phyloP scores from a whole-genome alignment of 176 grass and related monocot genomes.

The Secale cereale region DNA sequence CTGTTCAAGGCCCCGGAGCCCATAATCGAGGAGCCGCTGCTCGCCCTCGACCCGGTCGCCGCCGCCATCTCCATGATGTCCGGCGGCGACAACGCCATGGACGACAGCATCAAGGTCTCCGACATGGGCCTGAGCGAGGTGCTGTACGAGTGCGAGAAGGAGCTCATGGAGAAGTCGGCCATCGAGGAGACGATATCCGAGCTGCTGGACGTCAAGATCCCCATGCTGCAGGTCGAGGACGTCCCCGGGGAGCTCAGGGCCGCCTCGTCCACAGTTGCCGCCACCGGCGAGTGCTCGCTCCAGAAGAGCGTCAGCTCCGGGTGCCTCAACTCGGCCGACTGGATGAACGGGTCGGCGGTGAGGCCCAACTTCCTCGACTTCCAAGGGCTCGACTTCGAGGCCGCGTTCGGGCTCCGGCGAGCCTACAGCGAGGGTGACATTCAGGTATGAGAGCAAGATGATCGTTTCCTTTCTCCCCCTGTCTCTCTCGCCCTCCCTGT shows the following conservation, averaged over 20 bases:
- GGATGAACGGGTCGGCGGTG: slow-evolving; percentile 36
- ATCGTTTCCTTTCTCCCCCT: background rate
- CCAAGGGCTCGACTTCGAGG: slow-evolving; percentile 77
- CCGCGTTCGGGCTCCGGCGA: slow-evolving; percentile 78
- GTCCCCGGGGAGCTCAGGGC: slow-evolving; percentile 6
- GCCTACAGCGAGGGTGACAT: slow-evolving; percentile 97
- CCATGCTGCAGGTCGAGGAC: slow-evolving; percentile 71
- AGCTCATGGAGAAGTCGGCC: slow-evolving; percentile 71
- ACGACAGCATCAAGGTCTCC: slow-evolving; percentile 45
- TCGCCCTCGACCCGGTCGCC: slow-evolving; percentile 55
- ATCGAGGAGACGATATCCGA: slow-evolving; percentile 88
- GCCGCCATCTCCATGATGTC: slow-evolving; percentile 82
- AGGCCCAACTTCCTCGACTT: slow-evolving; percentile 89
- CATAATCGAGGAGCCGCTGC: slow-evolving; percentile 60
- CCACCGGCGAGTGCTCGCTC: slow-evolving; percentile 46
- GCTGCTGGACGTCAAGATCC: slow-evolving; percentile 83
- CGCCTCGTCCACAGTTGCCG: background rate
- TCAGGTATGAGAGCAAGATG: slow-evolving; percentile 50
- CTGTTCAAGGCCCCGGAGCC: slow-evolving; percentile 89
- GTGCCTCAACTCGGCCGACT: slow-evolving; percentile 76
- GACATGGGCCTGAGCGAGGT: slow-evolving; percentile 58
- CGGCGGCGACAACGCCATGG: slow-evolving; percentile 38
- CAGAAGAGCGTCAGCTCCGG: slow-evolving; percentile 93
- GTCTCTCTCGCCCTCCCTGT: background rate
- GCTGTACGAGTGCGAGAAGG: slow-evolving; percentile 80